phyloP scores from a whole-genome alignment of 768 basidiomycete species.

The Pisolithus albus region DNA sequence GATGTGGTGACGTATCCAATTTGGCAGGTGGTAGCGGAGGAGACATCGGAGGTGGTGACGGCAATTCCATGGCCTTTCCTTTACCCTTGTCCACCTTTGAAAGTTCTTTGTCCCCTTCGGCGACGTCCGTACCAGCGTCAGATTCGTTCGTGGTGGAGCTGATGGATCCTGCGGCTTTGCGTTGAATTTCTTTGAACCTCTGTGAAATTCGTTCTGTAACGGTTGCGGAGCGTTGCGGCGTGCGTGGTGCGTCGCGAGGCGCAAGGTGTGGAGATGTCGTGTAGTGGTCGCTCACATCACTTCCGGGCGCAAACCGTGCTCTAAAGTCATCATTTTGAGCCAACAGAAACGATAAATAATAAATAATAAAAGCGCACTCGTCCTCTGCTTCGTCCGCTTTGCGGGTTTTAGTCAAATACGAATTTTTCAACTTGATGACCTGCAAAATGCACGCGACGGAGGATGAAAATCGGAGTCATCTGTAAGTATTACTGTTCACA shows the following conservation, averaged over 20 bases:
- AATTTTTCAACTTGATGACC: slow-evolving; percentile 62
- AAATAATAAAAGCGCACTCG: slow-evolving; percentile 61
- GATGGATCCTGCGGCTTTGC: slow-evolving; percentile 36
- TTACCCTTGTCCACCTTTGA: slow-evolving; percentile 82
- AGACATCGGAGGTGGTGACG: slow-evolving; percentile 59
- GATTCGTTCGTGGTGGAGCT: slow-evolving; percentile 19
- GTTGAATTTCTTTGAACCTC: slow-evolving; percentile 75
- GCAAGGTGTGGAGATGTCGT: slow-evolving; percentile 70
- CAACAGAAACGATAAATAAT: neutral
- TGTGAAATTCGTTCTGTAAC: slow-evolving; percentile 84
- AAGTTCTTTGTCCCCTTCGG: slow-evolving; percentile 27
- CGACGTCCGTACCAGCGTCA: slow-evolving; percentile 18
- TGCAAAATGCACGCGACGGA: slow-evolving; percentile 14
- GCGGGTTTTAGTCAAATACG: slow-evolving; percentile 71
- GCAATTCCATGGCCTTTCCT: slow-evolving; percentile 50
- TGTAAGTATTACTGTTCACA: slow-evolving; percentile 21
- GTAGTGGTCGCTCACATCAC: slow-evolving; percentile 59
- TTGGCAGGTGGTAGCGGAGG: slow-evolving; percentile 46
- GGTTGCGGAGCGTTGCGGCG: slow-evolving; percentile 57
- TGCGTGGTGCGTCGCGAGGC: slow-evolving; percentile 44
- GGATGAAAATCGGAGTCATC: neutral
- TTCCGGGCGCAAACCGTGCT: slow-evolving; percentile 80
- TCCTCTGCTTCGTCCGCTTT: slow-evolving; percentile 90
- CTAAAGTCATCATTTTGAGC: slow-evolving; percentile 33
- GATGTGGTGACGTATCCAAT: slow-evolving; percentile 29